phyloP scores from a whole-genome alignment of 768 basidiomycete genomes.

The Russula compacta region DNA sequence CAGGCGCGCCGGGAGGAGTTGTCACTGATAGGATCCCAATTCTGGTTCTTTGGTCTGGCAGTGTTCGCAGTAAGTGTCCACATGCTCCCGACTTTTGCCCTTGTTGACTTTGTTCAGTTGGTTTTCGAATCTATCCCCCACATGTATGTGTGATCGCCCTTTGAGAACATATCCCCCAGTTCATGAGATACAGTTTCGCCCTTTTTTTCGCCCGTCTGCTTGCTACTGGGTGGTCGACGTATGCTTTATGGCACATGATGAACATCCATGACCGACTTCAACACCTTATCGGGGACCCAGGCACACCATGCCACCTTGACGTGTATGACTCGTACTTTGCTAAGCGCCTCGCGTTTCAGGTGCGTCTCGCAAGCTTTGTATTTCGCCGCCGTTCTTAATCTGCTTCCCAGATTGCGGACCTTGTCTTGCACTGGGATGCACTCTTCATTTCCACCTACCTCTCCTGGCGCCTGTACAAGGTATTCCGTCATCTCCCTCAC shows the following conservation, averaged over 20 bases:
- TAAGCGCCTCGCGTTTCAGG: constrained; percentile 35
- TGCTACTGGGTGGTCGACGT: constrained; percentile 42
- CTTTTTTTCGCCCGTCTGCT: constrained; percentile 40
- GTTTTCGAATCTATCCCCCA: constrained; percentile 46
- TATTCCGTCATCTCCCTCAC: constrained; percentile 16
- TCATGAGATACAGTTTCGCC: constrained; percentile 32
- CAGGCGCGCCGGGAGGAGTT: constrained; percentile 13
- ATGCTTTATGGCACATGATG: constrained; percentile 40
- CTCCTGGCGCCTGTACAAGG: constrained; percentile 39
- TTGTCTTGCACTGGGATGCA: constrained; percentile 37
- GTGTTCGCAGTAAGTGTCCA: constrained; percentile 16
- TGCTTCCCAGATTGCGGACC: constrained; percentile 36
- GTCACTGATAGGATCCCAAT: constrained; percentile 15
- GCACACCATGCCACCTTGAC: constrained; percentile 42
- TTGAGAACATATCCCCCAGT: background rate
- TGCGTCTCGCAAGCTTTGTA: constrained; percentile 19
- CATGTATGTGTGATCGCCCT: constrained; percentile 29
- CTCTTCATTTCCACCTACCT: constrained; percentile 35
- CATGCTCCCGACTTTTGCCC: background rate
- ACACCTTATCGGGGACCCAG: constrained; percentile 31
- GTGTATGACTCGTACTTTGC: constrained; percentile 39
- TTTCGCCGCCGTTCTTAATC: background rate
- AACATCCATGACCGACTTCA: constrained; percentile 29
- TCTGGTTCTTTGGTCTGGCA: constrained; percentile 19
- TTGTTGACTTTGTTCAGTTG: constrained; percentile 24